These are phyloP conservation scores for Pseudisothecium myosuroides DNA, from an alignment of 225 moss, liverwort and hornwort genomes.

Conservation along the genomic window DNA sequence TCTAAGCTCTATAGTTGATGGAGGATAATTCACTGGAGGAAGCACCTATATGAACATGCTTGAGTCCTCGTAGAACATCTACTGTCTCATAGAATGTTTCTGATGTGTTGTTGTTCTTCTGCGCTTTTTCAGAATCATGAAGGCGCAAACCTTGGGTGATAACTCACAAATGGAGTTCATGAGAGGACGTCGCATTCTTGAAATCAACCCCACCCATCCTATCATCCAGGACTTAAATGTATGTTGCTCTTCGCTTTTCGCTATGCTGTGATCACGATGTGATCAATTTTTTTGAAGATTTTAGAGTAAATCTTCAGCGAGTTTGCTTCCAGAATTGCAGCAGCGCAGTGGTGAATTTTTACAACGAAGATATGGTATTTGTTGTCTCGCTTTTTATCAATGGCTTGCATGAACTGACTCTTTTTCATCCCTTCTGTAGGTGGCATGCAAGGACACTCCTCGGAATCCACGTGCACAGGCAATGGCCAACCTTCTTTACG, in stretches of 20 bases:
- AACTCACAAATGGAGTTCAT: constrained; percentile 87
- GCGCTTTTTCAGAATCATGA: constrained; percentile 67
- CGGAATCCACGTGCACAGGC: constrained; percentile 54
- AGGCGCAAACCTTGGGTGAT: constrained; percentile 87
- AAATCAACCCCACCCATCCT: constrained; percentile 89
- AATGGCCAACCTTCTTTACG: constrained; percentile 73
- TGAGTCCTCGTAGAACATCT: not conserved
- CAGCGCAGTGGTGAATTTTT: not conserved
- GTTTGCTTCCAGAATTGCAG: too few relatives aligned
- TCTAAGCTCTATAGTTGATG: not conserved
- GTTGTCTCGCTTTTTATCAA: not conserved
- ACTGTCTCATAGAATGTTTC: not conserved
- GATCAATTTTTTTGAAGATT: not conserved
- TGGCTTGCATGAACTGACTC: not conserved
- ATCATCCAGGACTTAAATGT: constrained; percentile 89
- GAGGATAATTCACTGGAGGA: not conserved
- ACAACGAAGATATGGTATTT: not conserved
- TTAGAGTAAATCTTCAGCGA: too few relatives aligned
- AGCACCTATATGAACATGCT: not conserved
- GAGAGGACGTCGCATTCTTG: constrained; percentile 79
- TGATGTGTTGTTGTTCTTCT: not conserved
- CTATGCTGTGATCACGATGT: not conserved
- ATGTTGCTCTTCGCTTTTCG: not conserved
- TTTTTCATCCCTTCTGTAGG: constrained; percentile 2
- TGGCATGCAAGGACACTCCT: constrained; percentile 86